phyloP scores from a whole-genome alignment of 768 basidiomycete species.

The Mycena vitilis region DNA sequence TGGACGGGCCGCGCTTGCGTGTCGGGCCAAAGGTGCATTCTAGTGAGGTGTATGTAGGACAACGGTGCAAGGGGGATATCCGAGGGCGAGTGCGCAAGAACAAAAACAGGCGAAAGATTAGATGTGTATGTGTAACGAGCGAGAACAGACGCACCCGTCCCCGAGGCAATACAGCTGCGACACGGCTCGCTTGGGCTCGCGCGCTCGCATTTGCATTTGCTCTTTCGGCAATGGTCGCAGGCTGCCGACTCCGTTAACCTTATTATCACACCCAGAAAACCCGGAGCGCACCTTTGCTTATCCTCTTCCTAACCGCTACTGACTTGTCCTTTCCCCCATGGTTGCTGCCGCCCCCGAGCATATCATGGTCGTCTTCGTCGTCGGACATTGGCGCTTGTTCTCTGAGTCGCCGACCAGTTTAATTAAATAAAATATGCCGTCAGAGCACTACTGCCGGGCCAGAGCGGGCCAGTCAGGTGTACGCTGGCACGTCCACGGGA shows the following conservation, averaged over 20 bases:
- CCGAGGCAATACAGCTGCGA: constrained; percentile 81
- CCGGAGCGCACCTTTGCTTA: constrained; percentile 67
- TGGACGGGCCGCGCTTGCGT: constrained; percentile 86
- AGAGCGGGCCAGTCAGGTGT: too few relatives aligned
- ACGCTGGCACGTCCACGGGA: too few relatives aligned
- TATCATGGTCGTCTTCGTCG: constrained; percentile 2
- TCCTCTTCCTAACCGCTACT: constrained; percentile 73
- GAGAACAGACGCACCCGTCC: constrained; percentile 63
- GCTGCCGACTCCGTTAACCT: constrained; percentile 39
- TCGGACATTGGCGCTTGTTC: background rate
- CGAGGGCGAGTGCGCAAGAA: too few relatives aligned
- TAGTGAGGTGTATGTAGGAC: constrained; percentile 39
- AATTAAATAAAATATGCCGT: too few relatives aligned
- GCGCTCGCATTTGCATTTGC: constrained; percentile 91
- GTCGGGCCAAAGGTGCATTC: constrained; percentile 85
- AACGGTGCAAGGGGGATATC: too few relatives aligned
- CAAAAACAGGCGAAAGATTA: too few relatives aligned
- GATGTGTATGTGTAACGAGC: constrained; percentile 5
- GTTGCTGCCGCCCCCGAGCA: background rate
- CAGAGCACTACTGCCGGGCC: too few relatives aligned
- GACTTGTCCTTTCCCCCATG: constrained; percentile 40
- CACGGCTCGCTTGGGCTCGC: constrained; percentile 70
- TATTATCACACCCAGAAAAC: background rate
- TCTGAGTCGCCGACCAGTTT: too few relatives aligned
- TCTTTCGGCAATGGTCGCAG: constrained; percentile 91